Base-by-base conservation (phyloP, 495 filamentous ascomycete species). In the Cladorrhinum samala region DNA sequence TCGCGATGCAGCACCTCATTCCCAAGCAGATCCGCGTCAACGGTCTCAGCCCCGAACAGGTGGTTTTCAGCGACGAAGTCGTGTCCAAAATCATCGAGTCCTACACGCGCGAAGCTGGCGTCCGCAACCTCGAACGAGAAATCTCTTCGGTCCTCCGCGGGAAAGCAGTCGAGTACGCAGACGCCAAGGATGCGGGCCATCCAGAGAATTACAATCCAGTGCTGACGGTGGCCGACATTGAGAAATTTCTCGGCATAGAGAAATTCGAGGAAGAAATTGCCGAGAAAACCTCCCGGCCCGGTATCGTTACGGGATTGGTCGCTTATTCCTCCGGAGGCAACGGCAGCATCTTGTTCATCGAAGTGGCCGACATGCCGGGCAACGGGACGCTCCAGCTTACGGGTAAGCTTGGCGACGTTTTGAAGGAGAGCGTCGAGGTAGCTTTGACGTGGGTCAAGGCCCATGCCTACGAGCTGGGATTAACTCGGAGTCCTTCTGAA, bases 31-130 rank as follows among this genome's bases (percentile, higher is more conserved):
- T 96, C 51, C 77, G 72, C 37, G 70, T 74, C 51, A 82, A 99
- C 61, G 93, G 91, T 20, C 83, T 99, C 27, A 70, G 68, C 27
- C 71, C 81, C 16, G 81, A 84, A 50, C 86, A 94, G 62, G 81
- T 97, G 45, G 65, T 78, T 39, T 76, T 99, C 47, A 79, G 79
- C 27, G 82, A 88, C 40, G 88, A 93, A 19, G 91, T 95, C 4
- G 81, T 99, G 40, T 87, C 90, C 66, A 95, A 91, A 68, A 89
- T 95, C 47, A 95, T 96, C 60, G 91, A 90, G 48, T 85, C 87
- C 5, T 99, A 99, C 71, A 99, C 93, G 13, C 88, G 94, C 45
- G 93, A 99, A 73, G 86, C 93, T n/a, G 93, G 93, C 38, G 93
- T 99, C 6, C 90, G 93, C 57, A 96, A 93, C 62, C 80, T 99